A percentile compares a stretch with the other conserved stretches of the same genome.
Conservation (phyloP, 345 rosid species). For the Kandelia obovata region DNA sequence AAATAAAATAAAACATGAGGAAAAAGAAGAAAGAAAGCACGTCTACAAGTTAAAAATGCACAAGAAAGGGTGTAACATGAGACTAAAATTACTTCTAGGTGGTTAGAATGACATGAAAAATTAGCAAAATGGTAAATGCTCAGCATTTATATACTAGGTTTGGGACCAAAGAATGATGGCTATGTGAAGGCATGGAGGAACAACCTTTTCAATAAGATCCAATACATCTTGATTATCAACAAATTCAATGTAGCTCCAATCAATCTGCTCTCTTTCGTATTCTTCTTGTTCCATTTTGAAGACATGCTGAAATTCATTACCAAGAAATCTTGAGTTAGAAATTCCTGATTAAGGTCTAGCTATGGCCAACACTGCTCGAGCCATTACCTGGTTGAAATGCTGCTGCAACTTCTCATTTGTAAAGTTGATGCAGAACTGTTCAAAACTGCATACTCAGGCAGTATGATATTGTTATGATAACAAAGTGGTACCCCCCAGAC, state of each 20-base stretch:
- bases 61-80: not conserved
- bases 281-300: conserved; percentile 99
- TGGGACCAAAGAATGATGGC: not conserved
- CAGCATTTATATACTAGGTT: not conserved
- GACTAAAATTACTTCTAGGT: not conserved
- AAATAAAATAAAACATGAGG: not conserved
- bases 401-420: conserved; percentile 97
- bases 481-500: not conserved
- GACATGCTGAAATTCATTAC: conserved; percentile 63
- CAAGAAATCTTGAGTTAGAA: conserved; percentile 15
- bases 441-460: conserved; percentile 53
- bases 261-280: conserved; percentile 84
- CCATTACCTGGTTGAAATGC: conserved; percentile 84
- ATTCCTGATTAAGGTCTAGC: conserved; percentile 2
- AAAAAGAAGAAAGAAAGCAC: not conserved
- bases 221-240: conserved; percentile 95
- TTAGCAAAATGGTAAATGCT: not conserved
- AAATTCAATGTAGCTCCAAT: conserved; percentile 97
- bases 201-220: conserved; percentile 91
- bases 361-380: conserved; percentile 9
- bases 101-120: not conserved
- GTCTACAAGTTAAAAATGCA: not conserved
- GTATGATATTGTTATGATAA: conserved; percentile 11
- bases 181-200: conserved; percentile 4
- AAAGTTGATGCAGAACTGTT: conserved; percentile 93